A percentile compares a stretch with the other conserved stretches of the same genome.
These are phyloP conservation scores for Schizochytrium sp. DNA, from an alignment of 108 stramenopile species.

Conservation along the genomic window DNA sequence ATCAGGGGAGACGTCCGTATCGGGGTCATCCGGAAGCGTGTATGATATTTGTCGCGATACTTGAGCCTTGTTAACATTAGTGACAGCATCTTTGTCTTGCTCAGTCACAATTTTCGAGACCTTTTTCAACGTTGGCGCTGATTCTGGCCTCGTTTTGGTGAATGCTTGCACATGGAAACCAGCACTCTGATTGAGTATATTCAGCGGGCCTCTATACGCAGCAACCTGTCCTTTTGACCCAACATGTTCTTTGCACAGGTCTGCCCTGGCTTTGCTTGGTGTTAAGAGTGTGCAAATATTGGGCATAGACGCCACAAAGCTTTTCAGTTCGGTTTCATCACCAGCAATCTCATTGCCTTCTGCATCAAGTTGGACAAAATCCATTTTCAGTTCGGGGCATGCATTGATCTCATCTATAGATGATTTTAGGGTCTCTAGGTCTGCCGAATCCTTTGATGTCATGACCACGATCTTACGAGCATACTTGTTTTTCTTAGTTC, in stretches of 20 bases:
- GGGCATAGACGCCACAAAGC: background rate
- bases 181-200: background rate
- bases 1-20: background rate
- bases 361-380: background rate
- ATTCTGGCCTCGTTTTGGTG: slow-evolving; percentile 1
- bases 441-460: background rate
- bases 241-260: background rate
- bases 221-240: slow-evolving; percentile 6
- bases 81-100: background rate
- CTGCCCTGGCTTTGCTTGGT: background rate
- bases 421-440: background rate
- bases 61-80: background rate
- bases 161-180: slow-evolving; percentile 41
- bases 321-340: background rate
- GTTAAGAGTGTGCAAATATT: background rate
- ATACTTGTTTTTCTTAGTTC: background rate
- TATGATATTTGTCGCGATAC: background rate
- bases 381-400: background rate
- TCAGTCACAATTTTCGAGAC: slow-evolving; percentile 14
- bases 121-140: background rate
- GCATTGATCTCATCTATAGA: background rate
- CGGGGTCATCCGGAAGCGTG: slow-evolving; percentile 6
- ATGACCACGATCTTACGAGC: background rate
- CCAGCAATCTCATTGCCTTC: background rate
- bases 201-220: background rate